phyloP scores from a whole-genome alignment of 345 rosid genomes.

The Diplotaxis tenuifolia region DNA sequence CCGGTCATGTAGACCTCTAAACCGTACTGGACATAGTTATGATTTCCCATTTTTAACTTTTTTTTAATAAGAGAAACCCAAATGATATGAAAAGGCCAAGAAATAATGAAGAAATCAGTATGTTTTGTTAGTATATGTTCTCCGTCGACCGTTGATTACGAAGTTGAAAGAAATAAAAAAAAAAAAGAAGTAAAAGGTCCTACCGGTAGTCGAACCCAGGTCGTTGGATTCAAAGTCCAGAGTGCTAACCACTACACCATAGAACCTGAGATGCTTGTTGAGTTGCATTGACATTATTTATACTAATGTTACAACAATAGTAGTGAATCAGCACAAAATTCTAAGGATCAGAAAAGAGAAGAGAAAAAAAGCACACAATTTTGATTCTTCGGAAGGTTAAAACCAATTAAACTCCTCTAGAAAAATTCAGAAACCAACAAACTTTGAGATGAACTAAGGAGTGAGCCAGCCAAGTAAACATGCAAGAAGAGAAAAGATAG shows the following conservation, averaged over 20 bases:
- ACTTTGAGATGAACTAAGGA: too few relatives aligned
- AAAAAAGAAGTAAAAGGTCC: background rate
- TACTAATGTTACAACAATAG: too few relatives aligned
- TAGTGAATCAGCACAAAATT: too few relatives aligned
- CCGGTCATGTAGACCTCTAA: background rate
- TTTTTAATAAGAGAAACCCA: background rate
- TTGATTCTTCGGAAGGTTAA: too few relatives aligned
- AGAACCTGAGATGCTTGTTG: conserved; percentile 33
- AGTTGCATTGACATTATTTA: fast-evolving
- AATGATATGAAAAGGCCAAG: background rate
- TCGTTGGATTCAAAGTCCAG: conserved; percentile 94
- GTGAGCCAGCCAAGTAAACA: too few relatives aligned
- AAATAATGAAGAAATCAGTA: background rate
- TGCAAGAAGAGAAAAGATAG: too few relatives aligned
- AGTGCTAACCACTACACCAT: conserved; percentile 98
- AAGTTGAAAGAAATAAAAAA: background rate
- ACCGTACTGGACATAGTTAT: too few relatives aligned
- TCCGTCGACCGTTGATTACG: background rate
- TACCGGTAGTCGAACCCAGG: conserved; percentile 45
- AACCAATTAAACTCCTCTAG: too few relatives aligned
- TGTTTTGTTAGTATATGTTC: background rate
- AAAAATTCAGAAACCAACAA: too few relatives aligned
- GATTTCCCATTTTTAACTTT: too few relatives aligned
- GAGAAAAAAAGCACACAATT: too few relatives aligned
- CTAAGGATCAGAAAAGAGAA: too few relatives aligned